phyloP scores from a whole-genome alignment of 2,329 filamentous ascomycete genomes.

The Pyricularia grisea region DNA sequence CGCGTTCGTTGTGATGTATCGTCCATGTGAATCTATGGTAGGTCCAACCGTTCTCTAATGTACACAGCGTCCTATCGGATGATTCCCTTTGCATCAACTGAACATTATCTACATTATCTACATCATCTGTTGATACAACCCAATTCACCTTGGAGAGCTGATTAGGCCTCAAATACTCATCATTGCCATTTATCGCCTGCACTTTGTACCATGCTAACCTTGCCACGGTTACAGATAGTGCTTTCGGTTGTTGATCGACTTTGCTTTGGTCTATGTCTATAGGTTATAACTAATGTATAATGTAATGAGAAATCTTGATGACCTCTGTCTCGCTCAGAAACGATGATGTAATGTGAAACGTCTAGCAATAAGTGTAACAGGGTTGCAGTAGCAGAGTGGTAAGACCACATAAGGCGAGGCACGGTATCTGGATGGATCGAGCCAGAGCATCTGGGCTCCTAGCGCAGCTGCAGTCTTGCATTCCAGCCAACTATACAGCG shows the following conservation, averaged over 20 bases:
- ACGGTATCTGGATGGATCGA: background rate
- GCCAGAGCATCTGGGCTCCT: slow-evolving; percentile 9
- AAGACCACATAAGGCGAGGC: background rate
- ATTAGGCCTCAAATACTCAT: slow-evolving; percentile 20
- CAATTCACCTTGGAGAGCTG: slow-evolving; percentile 56
- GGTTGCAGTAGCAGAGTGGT: background rate
- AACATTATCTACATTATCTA: slow-evolving; percentile 29
- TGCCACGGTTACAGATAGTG: background rate
- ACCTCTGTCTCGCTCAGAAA: background rate
- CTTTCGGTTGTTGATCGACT: background rate
- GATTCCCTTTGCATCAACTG: slow-evolving; percentile 37
- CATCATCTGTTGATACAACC: slow-evolving; percentile 33
- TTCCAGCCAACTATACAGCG: slow-evolving; percentile 90
- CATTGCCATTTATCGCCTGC: background rate
- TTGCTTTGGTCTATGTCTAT: background rate
- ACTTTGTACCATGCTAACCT: background rate
- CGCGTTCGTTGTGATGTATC: background rate
- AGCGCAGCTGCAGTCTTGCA: slow-evolving; percentile 45
- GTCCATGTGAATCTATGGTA: background rate
- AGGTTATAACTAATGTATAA: background rate
- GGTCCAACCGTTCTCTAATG: background rate
- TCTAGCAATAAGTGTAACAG: background rate
- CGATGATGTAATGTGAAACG: background rate
- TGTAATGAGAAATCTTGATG: background rate
- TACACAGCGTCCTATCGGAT: slow-evolving; percentile 30